A percentile compares a stretch with the other conserved stretches of the same genome.
Evolutionary conservation across 1,139 yeast genomes (phyloP).

Genomic region (Saccharomyces hybrid): DNA sequence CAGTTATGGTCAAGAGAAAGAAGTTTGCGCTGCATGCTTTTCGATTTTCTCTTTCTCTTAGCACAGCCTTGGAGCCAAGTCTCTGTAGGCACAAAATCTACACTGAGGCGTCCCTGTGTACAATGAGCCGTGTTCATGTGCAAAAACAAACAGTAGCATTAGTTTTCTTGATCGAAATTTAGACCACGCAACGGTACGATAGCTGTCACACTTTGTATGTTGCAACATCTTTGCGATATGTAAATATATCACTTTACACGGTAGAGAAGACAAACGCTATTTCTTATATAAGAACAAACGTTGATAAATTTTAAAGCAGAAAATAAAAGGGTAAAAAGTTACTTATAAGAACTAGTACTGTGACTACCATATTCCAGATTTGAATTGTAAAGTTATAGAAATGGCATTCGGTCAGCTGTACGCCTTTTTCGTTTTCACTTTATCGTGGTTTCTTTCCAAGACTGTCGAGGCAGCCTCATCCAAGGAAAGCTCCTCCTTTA

Average conservation of each 20-base stretch:
- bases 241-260: neutral
- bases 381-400: neutral
- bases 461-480: neutral
- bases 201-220: neutral
- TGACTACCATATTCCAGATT: neutral
- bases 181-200: neutral
- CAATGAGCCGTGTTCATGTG: too few species aligned
- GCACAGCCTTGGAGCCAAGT: too few species aligned
- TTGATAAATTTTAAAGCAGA: neutral
- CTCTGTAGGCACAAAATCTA: too few species aligned
- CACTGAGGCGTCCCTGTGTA: too few species aligned
- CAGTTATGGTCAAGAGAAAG: too few species aligned
- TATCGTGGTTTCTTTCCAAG: neutral
- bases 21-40: too few species aligned
- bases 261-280: slow-evolving; percentile 2
- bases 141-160: too few species aligned
- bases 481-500: neutral
- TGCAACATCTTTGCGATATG: neutral
- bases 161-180: too few species aligned
- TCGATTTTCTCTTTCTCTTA: too few species aligned
- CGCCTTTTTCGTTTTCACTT: neutral
- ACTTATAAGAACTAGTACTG: neutral
- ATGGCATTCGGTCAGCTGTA: neutral
- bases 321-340: neutral
- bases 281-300: neutral